phyloP scores from a whole-genome alignment of 169 alveolate species.

The Blepharisma undulans region DNA sequence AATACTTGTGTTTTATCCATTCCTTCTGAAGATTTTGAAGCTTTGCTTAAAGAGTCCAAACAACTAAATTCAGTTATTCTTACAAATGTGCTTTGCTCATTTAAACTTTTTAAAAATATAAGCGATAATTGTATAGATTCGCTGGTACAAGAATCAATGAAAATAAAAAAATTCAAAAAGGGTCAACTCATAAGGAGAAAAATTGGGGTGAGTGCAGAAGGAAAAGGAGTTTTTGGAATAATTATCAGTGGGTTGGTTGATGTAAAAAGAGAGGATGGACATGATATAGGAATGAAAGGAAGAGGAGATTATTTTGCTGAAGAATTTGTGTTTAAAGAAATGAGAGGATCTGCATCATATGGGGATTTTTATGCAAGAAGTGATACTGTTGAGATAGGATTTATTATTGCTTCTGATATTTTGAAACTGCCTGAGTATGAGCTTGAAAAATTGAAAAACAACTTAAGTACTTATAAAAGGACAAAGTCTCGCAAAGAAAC shows the following conservation, averaged over 20 bases:
- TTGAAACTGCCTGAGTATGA: constrained; percentile 12
- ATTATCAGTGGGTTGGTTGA: constrained; percentile 32
- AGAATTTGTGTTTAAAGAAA: constrained; percentile 20
- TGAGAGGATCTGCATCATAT: not conserved
- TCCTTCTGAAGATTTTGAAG: not conserved
- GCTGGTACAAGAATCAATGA: not conserved
- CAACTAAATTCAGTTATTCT: not conserved
- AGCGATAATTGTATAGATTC: not conserved
- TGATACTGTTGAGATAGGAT: constrained; percentile 7
- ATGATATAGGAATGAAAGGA: not conserved
- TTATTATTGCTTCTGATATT: not conserved
- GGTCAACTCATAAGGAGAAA: not conserved
- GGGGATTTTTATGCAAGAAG: not conserved
- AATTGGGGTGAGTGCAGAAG: not conserved
- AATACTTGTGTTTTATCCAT: not conserved
- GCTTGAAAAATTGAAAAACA: not conserved
- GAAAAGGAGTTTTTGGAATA: not conserved
- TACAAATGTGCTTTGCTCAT: not conserved
- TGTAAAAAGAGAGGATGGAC: constrained; percentile 11
- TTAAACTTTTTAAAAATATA: not conserved
- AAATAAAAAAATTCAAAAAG: constrained; percentile 23
- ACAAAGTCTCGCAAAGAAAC: not conserved
- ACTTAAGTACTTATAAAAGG: not conserved
- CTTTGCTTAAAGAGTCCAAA: not conserved
- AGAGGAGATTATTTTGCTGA: constrained; percentile 39